Evolutionary conservation across 2,329 filamentous ascomycete species (phyloP).

Genomic region (Coniochaeta sp.): DNA sequence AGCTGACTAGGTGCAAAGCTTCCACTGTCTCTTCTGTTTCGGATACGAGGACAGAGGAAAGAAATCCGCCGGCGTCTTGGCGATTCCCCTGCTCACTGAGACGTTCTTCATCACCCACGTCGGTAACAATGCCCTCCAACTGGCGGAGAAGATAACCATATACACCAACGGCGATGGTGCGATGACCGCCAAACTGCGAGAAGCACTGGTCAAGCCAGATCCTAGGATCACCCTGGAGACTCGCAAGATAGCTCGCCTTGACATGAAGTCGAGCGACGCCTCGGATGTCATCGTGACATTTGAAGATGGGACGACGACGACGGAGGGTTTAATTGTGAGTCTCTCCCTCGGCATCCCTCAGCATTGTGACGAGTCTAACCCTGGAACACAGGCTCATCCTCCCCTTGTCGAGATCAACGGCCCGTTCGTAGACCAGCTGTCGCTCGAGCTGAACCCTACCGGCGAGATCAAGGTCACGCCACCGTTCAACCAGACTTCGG

Average conservation of each 20-base stretch:
- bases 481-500: conserved; percentile 42
- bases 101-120: conserved; percentile 28
- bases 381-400: conserved; percentile 16
- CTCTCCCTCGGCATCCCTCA: neutral
- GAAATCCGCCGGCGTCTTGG: conserved; percentile 38
- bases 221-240: conserved; percentile 6
- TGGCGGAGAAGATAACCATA: conserved; percentile 37
- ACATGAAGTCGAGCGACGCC: conserved; percentile 18
- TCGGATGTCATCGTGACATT: conserved; percentile 28
- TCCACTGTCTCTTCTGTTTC: conserved; percentile 54
- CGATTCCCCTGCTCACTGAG: conserved; percentile 25
- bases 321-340: conserved; percentile 30
- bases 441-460: conserved; percentile 30
- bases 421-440: conserved; percentile 34
- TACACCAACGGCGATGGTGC: conserved; percentile 41
- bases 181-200: conserved; percentile 20
- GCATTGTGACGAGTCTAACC: conserved; percentile 19
- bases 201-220: conserved; percentile 15
- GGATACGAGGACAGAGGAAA: conserved; percentile 50
- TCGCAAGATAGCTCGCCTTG: conserved; percentile 21
- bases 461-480: conserved; percentile 35
- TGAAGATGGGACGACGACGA: conserved; percentile 26
- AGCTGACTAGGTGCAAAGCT: conserved; percentile 22
- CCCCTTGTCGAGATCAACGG: conserved; percentile 26
- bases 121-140: conserved; percentile 33